phyloP scores from a whole-genome alignment of 2,329 filamentous ascomycete species.

The Sporothrix euskadiensis region DNA sequence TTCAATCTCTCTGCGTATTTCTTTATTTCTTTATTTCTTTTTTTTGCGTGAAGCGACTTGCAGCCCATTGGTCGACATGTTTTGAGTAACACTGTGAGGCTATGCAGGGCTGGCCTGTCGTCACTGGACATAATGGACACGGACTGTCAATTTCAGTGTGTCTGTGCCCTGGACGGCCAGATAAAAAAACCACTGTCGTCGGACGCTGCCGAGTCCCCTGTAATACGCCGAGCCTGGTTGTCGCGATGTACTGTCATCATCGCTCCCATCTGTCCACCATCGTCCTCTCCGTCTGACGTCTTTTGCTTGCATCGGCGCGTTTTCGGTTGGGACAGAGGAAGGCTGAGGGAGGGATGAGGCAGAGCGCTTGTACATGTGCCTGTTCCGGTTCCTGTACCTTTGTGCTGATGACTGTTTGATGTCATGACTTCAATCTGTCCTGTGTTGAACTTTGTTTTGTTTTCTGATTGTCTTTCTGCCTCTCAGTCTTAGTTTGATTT shows the following conservation, averaged over 20 bases:
- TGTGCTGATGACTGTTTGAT: not conserved
- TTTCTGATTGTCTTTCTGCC: not conserved
- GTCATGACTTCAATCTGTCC: not conserved
- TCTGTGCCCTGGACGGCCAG: not conserved
- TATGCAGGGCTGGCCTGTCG: constrained; percentile 6
- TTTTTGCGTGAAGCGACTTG: not conserved
- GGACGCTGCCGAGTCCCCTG: not conserved
- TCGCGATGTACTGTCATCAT: not conserved
- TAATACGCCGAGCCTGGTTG: not conserved
- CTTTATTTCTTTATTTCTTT: not conserved
- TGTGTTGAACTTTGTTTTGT: not conserved
- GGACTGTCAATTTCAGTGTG: not conserved
- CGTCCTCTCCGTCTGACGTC: constrained; percentile 22
- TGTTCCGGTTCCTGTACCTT: not conserved
- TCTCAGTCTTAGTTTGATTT: not conserved
- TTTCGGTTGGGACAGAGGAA: constrained; percentile 12
- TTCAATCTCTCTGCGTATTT: not conserved
- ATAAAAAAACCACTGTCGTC: not conserved
- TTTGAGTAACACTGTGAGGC: not conserved
- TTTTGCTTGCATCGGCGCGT: not conserved
- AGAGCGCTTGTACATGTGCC: not conserved
- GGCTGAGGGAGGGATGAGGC: constrained; percentile 12
- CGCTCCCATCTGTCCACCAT: constrained; percentile 9
- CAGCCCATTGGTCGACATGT: not conserved
- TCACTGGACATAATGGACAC: not conserved